Percentiles rank a stretch among this genome's conserved stretches.
phyloP scores from a whole-genome alignment of 2,329 filamentous ascomycete species.

The Pezicula carpinea region DNA sequence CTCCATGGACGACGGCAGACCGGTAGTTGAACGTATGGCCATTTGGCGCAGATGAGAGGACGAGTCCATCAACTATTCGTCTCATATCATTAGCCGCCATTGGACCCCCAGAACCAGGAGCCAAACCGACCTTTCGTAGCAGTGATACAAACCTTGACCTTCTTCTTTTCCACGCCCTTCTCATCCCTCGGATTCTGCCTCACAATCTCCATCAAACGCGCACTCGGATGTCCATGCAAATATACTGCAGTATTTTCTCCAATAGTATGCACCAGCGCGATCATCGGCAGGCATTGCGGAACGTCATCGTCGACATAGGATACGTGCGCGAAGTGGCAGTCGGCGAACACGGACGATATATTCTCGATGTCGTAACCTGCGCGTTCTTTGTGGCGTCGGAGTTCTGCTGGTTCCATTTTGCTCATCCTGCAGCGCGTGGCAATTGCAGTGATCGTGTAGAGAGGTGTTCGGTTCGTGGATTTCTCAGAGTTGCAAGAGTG shows the following conservation, averaged over 20 bases:
- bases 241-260: conserved; percentile 7
- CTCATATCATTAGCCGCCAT: background rate
- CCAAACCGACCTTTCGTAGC: conserved; percentile 6
- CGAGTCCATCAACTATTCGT: conserved; percentile 10
- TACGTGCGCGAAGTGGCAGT: conserved; percentile 6
- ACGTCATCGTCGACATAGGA: conserved; percentile 7
- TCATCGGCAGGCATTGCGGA: conserved; percentile 8
- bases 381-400: conserved; percentile 4
- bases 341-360: conserved; percentile 1
- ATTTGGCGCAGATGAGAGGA: conserved; percentile 9
- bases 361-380: conserved; percentile 5
- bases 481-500: too few species aligned
- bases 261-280: conserved; percentile 3
- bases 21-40: conserved; percentile 12
- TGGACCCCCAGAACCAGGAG: too few species aligned
- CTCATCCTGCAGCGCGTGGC: background rate
- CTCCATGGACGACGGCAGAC: conserved; percentile 6
- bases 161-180: background rate
- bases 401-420: conserved; percentile 5
- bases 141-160: conserved; percentile 7
- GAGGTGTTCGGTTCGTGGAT: background rate
- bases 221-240: conserved; percentile 8
- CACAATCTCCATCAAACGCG: conserved; percentile 8
- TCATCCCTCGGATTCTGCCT: conserved; percentile 2
- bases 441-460: background rate